These are phyloP conservation scores for Saposhnikovia divaricata DNA, from an alignment of 129 eudicot species.

Conservation along the genomic window DNA sequence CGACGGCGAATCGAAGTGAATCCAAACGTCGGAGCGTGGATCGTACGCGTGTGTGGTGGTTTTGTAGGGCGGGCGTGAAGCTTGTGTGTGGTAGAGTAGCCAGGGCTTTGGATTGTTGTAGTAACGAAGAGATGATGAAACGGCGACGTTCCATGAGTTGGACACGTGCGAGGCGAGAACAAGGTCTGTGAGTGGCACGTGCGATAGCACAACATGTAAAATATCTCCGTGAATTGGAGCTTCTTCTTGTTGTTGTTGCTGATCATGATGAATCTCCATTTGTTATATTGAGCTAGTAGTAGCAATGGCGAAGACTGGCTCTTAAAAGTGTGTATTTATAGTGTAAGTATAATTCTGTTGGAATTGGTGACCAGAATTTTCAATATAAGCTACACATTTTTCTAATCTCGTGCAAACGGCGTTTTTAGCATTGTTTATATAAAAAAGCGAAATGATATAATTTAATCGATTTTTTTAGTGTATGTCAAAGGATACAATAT, in stretches of 20 bases:
- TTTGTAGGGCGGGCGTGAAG: constrained; percentile 26
- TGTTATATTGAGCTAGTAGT: no score
- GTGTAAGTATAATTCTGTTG: background rate
- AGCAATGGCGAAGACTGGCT: background rate
- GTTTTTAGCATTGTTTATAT: no score
- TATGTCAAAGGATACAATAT: no score
- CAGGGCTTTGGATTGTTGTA: constrained; percentile 43
- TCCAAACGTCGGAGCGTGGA: constrained; percentile 52
- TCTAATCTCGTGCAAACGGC: no score
- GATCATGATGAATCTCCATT: background rate
- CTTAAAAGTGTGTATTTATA: no score
- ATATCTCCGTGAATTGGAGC: constrained; percentile 36
- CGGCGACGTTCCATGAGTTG: constrained; percentile 47
- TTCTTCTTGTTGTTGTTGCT: background rate
- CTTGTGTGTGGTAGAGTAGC: constrained; percentile 53
- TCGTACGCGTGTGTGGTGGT: constrained; percentile 48
- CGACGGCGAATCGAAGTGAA: constrained; percentile 26
- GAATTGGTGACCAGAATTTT: background rate
- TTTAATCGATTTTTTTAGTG: no score
- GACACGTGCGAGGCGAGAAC: constrained; percentile 47
- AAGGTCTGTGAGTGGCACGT: constrained; percentile 49
- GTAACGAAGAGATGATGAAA: constrained; percentile 28
- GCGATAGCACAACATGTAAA: constrained; percentile 40
- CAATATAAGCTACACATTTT: no score
- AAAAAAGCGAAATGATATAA: no score